Evolutionary conservation across 768 basidiomycete genomes (phyloP).

Genomic region (Mycena amicta): DNA sequence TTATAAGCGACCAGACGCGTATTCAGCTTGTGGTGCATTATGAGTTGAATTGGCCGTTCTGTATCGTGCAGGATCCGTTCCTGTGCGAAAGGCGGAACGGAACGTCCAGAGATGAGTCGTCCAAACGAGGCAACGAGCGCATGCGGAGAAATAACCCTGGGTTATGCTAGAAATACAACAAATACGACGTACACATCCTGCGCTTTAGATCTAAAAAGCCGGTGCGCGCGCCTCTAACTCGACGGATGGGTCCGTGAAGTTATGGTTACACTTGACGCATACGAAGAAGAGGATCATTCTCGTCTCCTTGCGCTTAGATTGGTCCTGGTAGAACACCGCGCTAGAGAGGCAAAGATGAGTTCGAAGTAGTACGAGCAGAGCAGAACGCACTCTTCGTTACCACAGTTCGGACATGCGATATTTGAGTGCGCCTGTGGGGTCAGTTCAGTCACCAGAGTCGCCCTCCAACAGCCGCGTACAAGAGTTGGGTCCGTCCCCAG

Average conservation of each 20-base stretch:
- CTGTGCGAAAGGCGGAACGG: too few species aligned
- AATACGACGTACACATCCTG: not conserved
- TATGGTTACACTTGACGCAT: constrained; percentile 79
- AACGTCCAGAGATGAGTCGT: too few species aligned
- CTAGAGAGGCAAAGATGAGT: constrained; percentile 44
- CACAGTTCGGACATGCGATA: constrained; percentile 81
- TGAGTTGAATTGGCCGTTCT: too few species aligned
- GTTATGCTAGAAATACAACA: not conserved
- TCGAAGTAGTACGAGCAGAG: not conserved
- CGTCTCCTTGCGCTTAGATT: constrained; percentile 95
- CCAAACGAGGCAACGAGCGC: too few species aligned
- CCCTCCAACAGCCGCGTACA: constrained; percentile 20
- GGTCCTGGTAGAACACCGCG: constrained; percentile 94
- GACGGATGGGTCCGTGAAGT: constrained; percentile 71
- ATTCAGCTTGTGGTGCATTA: too few species aligned
- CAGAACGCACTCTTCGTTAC: constrained; percentile 74
- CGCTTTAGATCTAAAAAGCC: not conserved
- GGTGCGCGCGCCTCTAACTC: not conserved
- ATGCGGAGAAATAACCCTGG: too few species aligned
- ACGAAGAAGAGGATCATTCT: constrained; percentile 93
- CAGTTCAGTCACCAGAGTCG: not conserved
- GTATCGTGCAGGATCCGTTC: too few species aligned
- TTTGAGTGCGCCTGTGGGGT: constrained; percentile 77
- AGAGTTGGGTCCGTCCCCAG: constrained; percentile 88
- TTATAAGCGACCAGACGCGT: too few species aligned